These are phyloP conservation scores for Coniochaeta ligniaria DNA, from an alignment of 2,329 filamentous ascomycete species.

Conservation along the genomic window DNA sequence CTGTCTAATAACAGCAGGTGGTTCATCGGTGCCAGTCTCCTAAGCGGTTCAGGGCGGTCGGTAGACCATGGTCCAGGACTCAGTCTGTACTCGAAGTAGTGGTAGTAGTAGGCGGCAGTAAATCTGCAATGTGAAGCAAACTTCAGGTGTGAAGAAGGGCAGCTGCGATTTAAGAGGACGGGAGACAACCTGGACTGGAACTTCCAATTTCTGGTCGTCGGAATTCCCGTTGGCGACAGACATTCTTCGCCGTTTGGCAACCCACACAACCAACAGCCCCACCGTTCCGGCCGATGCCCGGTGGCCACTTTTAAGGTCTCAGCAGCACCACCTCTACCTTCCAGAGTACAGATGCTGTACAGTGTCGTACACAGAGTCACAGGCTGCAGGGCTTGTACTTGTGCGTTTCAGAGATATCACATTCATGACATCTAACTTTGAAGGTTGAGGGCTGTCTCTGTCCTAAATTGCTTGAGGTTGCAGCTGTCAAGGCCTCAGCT, in stretches of 20 bases:
- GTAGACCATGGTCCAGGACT: slow-evolving; percentile 2
- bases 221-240: neutral
- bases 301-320: neutral
- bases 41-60: slow-evolving; percentile 6
- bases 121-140: neutral
- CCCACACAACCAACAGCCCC: neutral
- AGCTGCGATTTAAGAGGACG: neutral
- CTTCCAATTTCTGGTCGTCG: neutral
- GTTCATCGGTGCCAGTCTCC: slow-evolving; percentile 8
- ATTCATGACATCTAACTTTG: neutral
- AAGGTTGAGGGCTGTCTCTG: neutral
- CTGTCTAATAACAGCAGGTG: slow-evolving; percentile 15
- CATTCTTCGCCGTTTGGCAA: neutral
- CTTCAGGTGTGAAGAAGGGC: neutral
- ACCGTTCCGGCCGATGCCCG: neutral
- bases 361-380: neutral
- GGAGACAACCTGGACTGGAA: neutral
- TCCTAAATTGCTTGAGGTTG: neutral
- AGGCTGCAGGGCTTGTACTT: neutral
- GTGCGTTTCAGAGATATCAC: neutral
- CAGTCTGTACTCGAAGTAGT: neutral
- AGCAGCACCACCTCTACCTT: neutral
- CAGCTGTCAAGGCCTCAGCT: neutral
- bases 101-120: neutral
- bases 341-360: neutral